These are phyloP conservation scores for Cicer arietinum DNA, from an alignment of 306 rosid species.

Conservation along the genomic window DNA sequence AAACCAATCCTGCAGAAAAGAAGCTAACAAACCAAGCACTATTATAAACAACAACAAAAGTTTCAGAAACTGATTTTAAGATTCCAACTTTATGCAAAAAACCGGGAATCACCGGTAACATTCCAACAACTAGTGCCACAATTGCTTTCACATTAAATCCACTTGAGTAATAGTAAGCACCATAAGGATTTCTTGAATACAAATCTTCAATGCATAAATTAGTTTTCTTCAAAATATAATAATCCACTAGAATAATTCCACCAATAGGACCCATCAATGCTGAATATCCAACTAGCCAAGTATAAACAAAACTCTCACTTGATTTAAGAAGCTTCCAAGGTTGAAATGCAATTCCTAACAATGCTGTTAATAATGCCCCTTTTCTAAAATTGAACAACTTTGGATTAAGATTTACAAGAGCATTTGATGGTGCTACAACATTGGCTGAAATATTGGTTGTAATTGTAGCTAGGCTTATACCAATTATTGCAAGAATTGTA, in stretches of 20 bases:
- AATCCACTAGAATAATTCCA: constrained; percentile 73
- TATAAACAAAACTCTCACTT: constrained; percentile 89
- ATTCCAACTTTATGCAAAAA: constrained; percentile 74
- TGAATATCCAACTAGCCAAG: constrained; percentile 94
- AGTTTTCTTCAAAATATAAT: constrained; percentile 59
- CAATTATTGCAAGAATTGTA: constrained; percentile 62
- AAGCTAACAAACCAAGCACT: constrained; percentile 91
- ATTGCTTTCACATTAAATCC: constrained; percentile 81
- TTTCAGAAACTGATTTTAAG: constrained; percentile 48
- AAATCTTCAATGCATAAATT: constrained; percentile 57
- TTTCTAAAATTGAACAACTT: constrained; percentile 69
- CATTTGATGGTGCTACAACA: constrained; percentile 91
- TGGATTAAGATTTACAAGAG: constrained; percentile 79
- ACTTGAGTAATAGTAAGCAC: constrained; percentile 62
- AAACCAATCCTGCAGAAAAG: constrained; percentile 71
- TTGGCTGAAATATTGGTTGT: constrained; percentile 92
- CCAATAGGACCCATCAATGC: constrained; percentile 86
- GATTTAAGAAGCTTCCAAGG: constrained; percentile 88
- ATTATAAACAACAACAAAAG: constrained; percentile 63
- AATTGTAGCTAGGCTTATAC: constrained; percentile 75
- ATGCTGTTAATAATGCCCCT: constrained; percentile 74
- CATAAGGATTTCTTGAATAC: constrained; percentile 66
- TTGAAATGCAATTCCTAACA: constrained; percentile 82
- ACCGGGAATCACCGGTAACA: constrained; percentile 82
- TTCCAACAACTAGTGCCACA: constrained; percentile 67